These are phyloP conservation scores for Leccinum subtestaceum DNA, from an alignment of 768 basidiomycete genomes.

Conservation along the genomic window DNA sequence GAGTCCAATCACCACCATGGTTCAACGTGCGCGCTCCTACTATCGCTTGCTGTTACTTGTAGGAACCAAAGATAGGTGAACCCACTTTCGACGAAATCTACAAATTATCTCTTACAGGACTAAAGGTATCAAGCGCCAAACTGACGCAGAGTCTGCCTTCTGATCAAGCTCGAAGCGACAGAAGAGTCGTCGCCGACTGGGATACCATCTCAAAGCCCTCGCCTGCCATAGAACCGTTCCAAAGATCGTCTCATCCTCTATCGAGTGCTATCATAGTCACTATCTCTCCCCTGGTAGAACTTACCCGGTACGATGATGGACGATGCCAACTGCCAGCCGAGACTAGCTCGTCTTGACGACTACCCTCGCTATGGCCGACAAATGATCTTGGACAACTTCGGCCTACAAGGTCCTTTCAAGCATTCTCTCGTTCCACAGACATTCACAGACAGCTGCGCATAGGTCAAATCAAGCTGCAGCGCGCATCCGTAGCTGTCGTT, in stretches of 20 bases:
- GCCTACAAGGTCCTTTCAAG: constrained; percentile 62
- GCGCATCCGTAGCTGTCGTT: constrained; percentile 77
- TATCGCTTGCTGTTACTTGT: constrained; percentile 46
- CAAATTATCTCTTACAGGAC: constrained; percentile 9
- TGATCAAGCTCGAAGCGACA: constrained; percentile 42
- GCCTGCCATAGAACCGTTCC: constrained; percentile 17
- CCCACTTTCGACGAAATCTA: not conserved
- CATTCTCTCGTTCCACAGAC: not conserved
- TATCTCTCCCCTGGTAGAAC: too few species aligned
- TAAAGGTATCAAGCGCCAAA: constrained; percentile 43
- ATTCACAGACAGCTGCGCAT: constrained; percentile 7
- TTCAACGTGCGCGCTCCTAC: constrained; percentile 48
- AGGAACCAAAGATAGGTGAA: constrained; percentile 31
- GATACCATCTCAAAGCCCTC: constrained; percentile 17
- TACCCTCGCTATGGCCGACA: constrained; percentile 93
- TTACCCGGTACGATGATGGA: too few species aligned
- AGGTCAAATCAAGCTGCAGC: constrained; percentile 84
- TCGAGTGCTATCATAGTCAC: too few species aligned
- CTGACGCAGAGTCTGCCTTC: constrained; percentile 31
- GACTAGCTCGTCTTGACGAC: constrained; percentile 53
- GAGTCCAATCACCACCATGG: constrained; percentile 51
- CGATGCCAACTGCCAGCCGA: constrained; percentile 9
- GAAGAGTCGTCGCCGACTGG: constrained; percentile 15
- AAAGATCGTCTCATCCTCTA: too few species aligned
- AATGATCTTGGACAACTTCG: constrained; percentile 91